Evolutionary conservation across 306 rosid species (phyloP), one percentile per base, ranked within the genome.

Genomic region (Fragaria ananassa): DNA sequence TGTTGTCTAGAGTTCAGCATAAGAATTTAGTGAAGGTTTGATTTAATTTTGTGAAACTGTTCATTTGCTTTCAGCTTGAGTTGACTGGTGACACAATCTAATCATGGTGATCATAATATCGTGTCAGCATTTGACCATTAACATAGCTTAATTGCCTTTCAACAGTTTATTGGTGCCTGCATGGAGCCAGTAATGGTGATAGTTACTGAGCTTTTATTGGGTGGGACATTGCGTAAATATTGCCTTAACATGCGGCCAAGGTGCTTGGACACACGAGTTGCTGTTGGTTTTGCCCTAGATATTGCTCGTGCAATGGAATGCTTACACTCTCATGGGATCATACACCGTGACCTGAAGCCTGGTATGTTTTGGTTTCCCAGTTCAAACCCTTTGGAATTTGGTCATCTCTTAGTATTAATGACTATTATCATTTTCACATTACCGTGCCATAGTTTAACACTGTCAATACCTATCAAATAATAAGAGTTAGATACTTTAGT

Each of bases 291-390:
- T 77, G 89, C 97, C 2, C 93, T 94, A 27, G 98, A 91, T 76
- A 86, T 94, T 84, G 91, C 95, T 46, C 97, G 97, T 73, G 96
- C 96, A n/a, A 90, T 91, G 93, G 98, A 94, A 80, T 94, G 98
- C 79, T 84, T 94, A 71, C 97, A 91, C 82, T 89, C 93, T 72
- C 98, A 91, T 79, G 98, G 98, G 77, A 91, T 94, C 86, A 94
- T 94, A 50, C 98, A 94, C 83, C 96, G 97, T 53, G 98, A 94
- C 81, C 85, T 94, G 78, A 94, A 94, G 78, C 98, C 98, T 27
- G 97, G 98, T 90, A 94, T 80, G 76, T 35, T 72, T 76, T 54
- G 70, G 71, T 74, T 74, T 77, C 78, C 27, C 78, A 29, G n/a
- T 44, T 72, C 70, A n/a, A 41, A 50, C 23, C 53, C 69, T 70